These are phyloP conservation scores for Penicillium chermesinum DNA, from an alignment of 495 filamentous ascomycete species.

Conservation along the genomic window DNA sequence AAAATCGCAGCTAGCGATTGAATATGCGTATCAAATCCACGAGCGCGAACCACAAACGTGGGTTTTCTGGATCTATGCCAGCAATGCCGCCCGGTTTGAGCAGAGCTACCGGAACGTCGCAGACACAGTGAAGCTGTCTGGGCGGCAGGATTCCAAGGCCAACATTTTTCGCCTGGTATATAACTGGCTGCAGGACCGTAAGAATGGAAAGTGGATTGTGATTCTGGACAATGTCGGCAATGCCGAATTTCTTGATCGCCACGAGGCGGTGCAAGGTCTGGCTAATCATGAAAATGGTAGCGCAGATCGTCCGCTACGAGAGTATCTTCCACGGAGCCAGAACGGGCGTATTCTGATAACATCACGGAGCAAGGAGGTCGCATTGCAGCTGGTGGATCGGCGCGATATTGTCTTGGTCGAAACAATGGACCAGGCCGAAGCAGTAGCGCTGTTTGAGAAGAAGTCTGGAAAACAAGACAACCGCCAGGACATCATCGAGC, in stretches of 20 bases:
- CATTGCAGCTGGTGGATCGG: conserved; percentile 3
- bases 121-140: conserved; percentile 7
- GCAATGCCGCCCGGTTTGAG: conserved; percentile 33
- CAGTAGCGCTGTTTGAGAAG: conserved; percentile 33
- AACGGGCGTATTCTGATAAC: background rate
- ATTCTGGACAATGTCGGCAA: background rate
- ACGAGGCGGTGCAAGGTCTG: too few species aligned
- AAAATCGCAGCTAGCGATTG: conserved; percentile 36
- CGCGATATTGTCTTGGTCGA: conserved; percentile 32
- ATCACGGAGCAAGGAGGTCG: conserved; percentile 3
- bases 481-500: background rate
- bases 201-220: background rate
- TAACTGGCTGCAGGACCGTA: background rate
- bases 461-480: conserved; percentile 20
- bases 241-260: too few species aligned
- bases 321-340: background rate
- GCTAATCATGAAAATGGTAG: background rate
- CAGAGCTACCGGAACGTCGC: conserved; percentile 37
- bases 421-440: conserved; percentile 29
- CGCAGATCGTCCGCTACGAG: background rate
- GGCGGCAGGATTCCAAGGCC: background rate
- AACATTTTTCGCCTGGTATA: background rate
- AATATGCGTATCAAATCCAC: conserved; percentile 32
- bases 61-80: conserved; percentile 49
- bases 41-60: conserved; percentile 32